Conservation (phyloP, 306 rosid species). For the Sechiopsis laciniata region DNA sequence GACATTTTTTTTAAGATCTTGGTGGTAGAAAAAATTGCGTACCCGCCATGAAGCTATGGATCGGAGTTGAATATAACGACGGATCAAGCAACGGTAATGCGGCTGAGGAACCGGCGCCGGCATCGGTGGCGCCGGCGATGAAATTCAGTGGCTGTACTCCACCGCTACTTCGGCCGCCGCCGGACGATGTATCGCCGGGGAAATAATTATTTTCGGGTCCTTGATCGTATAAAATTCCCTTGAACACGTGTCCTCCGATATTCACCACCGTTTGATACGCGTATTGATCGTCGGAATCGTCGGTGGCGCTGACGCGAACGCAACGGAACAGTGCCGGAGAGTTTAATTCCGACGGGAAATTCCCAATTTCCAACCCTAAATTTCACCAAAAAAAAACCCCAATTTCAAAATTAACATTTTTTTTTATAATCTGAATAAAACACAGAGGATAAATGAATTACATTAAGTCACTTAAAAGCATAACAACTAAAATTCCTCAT, state of each 20-base stretch:
- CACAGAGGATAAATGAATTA: no score
- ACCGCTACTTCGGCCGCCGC: constrained; percentile 26
- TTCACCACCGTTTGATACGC: constrained; percentile 89
- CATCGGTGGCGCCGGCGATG: constrained; percentile 32
- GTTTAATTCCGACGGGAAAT: constrained; percentile 61
- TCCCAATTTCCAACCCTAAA: constrained; percentile 60
- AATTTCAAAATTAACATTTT: background rate
- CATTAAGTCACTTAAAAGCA: no score
- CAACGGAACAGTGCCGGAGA: constrained; percentile 68
- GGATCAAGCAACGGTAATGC: constrained; percentile 45
- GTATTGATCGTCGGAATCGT: constrained; percentile 64
- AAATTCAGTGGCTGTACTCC: constrained; percentile 52
- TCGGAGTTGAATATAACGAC: constrained; percentile 52
- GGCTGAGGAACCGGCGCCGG: constrained; percentile 26
- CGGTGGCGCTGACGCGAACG: constrained; percentile 64
- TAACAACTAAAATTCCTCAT: no score
- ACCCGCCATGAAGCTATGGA: constrained; percentile 77
- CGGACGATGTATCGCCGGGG: constrained; percentile 51
- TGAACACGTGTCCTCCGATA: constrained; percentile 86
- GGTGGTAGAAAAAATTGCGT: constrained; percentile 99
- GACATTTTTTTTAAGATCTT: constrained; percentile 52
- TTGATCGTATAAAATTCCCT: constrained; percentile 73
- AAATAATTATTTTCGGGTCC: constrained; percentile 53
- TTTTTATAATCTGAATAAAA: no score
- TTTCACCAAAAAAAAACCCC: background rate